Conservation (phyloP, 2,329 filamentous ascomycete genomes). For the Claviceps purpurea region DNA sequence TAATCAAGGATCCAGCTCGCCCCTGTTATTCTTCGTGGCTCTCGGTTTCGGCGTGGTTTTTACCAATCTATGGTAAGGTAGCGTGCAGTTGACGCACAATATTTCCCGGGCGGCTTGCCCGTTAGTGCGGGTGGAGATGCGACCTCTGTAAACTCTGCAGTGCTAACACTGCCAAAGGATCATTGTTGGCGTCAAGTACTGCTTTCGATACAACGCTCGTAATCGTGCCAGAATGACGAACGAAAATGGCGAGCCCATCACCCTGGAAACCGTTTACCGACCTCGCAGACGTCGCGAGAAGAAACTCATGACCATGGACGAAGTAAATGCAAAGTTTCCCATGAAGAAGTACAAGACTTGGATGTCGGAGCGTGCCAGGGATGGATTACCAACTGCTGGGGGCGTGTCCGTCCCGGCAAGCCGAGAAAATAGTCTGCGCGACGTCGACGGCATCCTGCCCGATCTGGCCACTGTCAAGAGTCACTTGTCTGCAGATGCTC, state of each 20-base stretch:
- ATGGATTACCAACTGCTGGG: conserved; percentile 72
- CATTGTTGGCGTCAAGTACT: conserved; percentile 98
- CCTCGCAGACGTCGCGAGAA: conserved; percentile 86
- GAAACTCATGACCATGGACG: conserved; percentile 98
- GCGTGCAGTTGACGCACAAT: not conserved
- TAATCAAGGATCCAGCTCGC: conserved; percentile 24
- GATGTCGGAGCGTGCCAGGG: conserved; percentile 69
- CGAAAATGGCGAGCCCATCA: conserved; percentile 79
- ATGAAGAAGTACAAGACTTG: conserved; percentile 94
- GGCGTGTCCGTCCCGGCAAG: conserved; percentile 67
- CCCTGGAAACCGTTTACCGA: conserved; percentile 70
- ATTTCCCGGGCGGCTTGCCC: not conserved
- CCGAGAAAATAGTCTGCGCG: conserved; percentile 58
- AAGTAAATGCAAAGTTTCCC: conserved; percentile 95
- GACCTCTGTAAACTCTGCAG: not conserved
- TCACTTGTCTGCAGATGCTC: conserved; percentile 23
- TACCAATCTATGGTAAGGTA: conserved; percentile 84
- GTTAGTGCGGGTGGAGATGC: not conserved
- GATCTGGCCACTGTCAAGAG: conserved; percentile 29
- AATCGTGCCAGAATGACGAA: conserved; percentile 67
- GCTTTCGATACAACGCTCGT: conserved; percentile 93
- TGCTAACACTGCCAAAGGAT: conserved; percentile 52
- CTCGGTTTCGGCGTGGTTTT: conserved; percentile 96
- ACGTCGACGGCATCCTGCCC: conserved; percentile 44
- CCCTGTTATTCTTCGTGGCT: conserved; percentile 70